A percentile compares a stretch with the other conserved stretches of the same genome.
Conservation (phyloP, 2,329 filamentous ascomycete species). For the Cladophialophora bantiana region DNA sequence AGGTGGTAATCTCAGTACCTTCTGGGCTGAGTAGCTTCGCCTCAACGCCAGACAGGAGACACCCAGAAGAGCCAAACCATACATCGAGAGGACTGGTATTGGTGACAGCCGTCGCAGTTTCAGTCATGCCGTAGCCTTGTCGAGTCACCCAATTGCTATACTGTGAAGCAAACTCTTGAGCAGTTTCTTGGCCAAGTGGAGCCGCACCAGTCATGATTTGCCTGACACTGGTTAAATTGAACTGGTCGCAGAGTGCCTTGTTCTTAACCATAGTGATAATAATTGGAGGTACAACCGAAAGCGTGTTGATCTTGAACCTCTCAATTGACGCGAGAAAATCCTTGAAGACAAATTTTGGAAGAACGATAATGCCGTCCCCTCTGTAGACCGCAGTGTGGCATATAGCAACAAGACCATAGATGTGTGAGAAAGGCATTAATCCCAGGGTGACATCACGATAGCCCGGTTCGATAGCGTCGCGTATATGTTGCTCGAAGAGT, state of each 20-base stretch:
- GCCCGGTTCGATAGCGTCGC: too few relatives aligned
- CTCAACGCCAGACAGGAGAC: conserved; percentile 68
- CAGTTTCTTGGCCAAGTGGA: not conserved
- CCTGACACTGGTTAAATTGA: conserved; percentile 62
- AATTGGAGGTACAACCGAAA: not conserved
- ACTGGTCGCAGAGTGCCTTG: not conserved
- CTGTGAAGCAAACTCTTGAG: not conserved
- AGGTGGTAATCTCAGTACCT: conserved; percentile 39
- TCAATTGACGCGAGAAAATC: too few relatives aligned
- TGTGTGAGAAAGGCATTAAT: too few relatives aligned
- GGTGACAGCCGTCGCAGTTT: conserved; percentile 74
- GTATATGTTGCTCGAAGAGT: too few relatives aligned
- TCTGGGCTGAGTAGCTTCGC: conserved; percentile 65
- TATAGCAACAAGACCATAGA: too few relatives aligned
- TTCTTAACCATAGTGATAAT: not conserved
- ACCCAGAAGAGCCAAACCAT: conserved; percentile 73
- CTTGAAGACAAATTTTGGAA: too few relatives aligned
- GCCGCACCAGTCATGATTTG: conserved; percentile 77
- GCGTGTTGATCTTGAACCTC: too few relatives aligned
- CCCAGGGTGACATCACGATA: too few relatives aligned
- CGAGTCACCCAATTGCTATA: too few relatives aligned
- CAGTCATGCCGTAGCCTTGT: conserved; percentile 62
- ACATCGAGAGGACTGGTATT: conserved; percentile 66
- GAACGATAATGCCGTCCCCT: too few relatives aligned
- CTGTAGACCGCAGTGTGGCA: too few relatives aligned